A percentile compares a stretch with the other conserved stretches of the same genome.
phyloP scores from a whole-genome alignment of 768 basidiomycete genomes.

The Lactarius quietus region DNA sequence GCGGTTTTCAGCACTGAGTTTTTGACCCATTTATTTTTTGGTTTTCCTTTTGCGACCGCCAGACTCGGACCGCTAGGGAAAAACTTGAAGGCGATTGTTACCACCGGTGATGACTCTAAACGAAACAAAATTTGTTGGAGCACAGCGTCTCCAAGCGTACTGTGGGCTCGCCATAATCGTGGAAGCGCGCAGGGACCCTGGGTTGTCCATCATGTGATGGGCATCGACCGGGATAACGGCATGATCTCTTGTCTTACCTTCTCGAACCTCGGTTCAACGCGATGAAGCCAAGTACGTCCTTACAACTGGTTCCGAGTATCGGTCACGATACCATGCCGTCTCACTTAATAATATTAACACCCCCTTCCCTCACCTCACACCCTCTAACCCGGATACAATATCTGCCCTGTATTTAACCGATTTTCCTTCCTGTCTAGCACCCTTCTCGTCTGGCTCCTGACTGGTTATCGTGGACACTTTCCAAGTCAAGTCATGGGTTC shows the following conservation, averaged over 20 bases:
- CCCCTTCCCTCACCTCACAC: background rate
- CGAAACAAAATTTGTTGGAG: background rate
- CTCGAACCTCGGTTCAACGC: background rate
- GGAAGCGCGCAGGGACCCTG: background rate
- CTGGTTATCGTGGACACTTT: background rate
- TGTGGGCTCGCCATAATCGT: background rate
- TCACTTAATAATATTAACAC: background rate
- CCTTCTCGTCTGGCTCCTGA: background rate
- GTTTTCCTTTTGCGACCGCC: background rate
- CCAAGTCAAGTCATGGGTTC: background rate
- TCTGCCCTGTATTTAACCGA: background rate
- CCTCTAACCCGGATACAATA: background rate
- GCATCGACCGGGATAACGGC: background rate
- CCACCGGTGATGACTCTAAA: background rate
- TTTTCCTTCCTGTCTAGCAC: background rate
- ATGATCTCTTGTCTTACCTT: background rate
- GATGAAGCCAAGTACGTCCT: background rate
- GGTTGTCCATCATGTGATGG: background rate
- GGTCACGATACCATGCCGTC: background rate
- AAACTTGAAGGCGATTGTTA: background rate
- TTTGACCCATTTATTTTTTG: background rate
- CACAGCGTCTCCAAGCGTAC: too few relatives aligned
- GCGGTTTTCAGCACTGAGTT: background rate
- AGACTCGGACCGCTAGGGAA: background rate
- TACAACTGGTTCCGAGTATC: background rate